These are phyloP conservation scores for Tremella mesenterica DNA, from an alignment of 768 basidiomycete species.

Conservation along the genomic window DNA sequence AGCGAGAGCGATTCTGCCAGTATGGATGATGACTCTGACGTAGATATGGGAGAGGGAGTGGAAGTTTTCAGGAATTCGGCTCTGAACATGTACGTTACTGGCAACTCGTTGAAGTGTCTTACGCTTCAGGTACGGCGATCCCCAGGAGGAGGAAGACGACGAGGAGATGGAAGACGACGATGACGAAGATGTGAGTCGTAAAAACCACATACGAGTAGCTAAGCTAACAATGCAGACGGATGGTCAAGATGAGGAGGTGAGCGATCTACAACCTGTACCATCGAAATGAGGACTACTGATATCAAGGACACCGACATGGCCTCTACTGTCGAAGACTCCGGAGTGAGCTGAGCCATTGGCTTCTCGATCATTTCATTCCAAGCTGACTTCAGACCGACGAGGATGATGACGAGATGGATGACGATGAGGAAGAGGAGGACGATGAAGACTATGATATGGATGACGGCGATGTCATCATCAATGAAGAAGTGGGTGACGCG, in stretches of 20 bases:
- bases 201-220: too few species aligned
- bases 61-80: constrained; percentile 87
- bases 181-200: constrained; percentile 44
- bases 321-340: too few species aligned
- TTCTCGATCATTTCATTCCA: too few species aligned
- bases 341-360: too few species aligned
- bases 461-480: constrained; percentile 40
- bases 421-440: constrained; percentile 43
- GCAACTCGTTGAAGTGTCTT: neutral
- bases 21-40: constrained; percentile 48
- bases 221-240: constrained; percentile 11
- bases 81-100: constrained; percentile 67
- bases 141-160: constrained; percentile 50
- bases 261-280: too few species aligned
- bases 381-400: constrained; percentile 1
- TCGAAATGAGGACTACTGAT: too few species aligned
- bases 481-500: constrained; percentile 16
- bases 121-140: constrained; percentile 22
- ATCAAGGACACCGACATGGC: too few species aligned
- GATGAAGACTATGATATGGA: neutral
- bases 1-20: constrained; percentile 6
- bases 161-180: constrained; percentile 52
- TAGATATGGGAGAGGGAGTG: constrained; percentile 49
- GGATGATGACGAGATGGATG: constrained; percentile 47
- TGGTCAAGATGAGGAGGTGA: constrained; percentile 17